Evolutionary conservation across 148 eudicot genomes (phyloP), one percentile per base, ranked within the genome.

Genomic region (Mesembryanthemum crystallinum): DNA sequence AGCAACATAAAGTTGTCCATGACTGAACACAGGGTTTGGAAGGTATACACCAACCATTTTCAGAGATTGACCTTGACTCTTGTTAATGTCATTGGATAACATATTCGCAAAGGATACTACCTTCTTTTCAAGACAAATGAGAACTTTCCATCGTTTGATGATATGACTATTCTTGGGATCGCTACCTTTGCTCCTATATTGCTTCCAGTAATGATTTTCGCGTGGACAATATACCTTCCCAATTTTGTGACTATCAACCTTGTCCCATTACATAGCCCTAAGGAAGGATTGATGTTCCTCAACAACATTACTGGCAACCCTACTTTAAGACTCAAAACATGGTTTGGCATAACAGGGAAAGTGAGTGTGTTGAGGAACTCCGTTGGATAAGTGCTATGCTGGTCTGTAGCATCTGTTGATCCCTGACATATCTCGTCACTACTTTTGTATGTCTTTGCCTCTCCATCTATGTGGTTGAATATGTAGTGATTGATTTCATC

Each of bases 211-310:
- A 63, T 63, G 8, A 63, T 63, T 21, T 30, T 63, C 1, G 37
- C 66, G 10, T 63, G 33, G 0, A 63, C n/a, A 30, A 30, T 63
- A 28, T 28, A 28, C 7, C 30, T 25, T 14, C 65, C 57, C 17
- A 52, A 20, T 17, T 5, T 52, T 17, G 57, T 52, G 1, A 52
- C n/a, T 52, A 52, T 52, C 18, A 61, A 61, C 30, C 33, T 61
- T 61, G 78, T 66, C 8, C 28, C 66, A 25, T 76, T 76, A 27
- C 71, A 75, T 0, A 66, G 12, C n/a, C 78, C 64, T 2, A 25
- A 30, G 0, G 23, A 10, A 9, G 68, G 72, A 25, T 75, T 54
- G 7, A 74, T 51, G 64, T 54, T 75, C 30, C 72, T 52, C 0
- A 75, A 27, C 13, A 76, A 27, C 39, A 76, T 67, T 15, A 67